Conservation (phyloP, 2,329 filamentous ascomycete species). For the Celoporthe dispersa region DNA sequence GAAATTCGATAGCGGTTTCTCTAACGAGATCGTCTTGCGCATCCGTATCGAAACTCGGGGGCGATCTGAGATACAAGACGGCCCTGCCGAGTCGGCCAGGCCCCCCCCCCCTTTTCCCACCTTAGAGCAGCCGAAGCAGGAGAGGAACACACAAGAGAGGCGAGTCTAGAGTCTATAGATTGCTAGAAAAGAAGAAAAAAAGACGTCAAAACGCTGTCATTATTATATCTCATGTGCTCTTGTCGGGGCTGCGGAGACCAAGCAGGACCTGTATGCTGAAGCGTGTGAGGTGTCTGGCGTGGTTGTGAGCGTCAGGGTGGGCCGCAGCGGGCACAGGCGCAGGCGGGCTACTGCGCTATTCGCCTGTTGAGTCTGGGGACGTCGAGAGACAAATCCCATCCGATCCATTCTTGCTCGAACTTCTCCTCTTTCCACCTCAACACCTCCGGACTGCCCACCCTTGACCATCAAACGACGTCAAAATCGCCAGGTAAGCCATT, state of each 20-base stretch:
- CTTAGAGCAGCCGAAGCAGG: background rate
- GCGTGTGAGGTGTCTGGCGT: constrained; percentile 19
- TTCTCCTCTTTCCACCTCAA: constrained; percentile 39
- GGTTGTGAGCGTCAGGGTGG: constrained; percentile 26
- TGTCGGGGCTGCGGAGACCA: background rate
- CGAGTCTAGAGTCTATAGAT: background rate
- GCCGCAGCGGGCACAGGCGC: constrained; percentile 26
- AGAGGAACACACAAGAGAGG: background rate
- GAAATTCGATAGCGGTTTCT: background rate
- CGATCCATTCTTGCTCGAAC: constrained; percentile 35
- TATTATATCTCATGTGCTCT: background rate
- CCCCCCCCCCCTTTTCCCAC: background rate
- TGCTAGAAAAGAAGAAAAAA: background rate
- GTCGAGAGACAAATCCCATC: constrained; percentile 34
- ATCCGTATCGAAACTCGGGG: constrained; percentile 11
- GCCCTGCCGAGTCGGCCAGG: constrained; percentile 3
- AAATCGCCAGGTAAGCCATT: constrained; percentile 36
- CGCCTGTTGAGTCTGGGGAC: constrained; percentile 27
- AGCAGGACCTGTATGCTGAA: constrained; percentile 8
- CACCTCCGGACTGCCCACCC: constrained; percentile 37
- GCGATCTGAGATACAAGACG: constrained; percentile 6
- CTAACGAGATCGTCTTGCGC: constrained; percentile 6
- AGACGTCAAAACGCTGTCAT: background rate
- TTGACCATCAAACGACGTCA: constrained; percentile 36
- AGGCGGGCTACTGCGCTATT: constrained; percentile 33